Conservation (phyloP, 2,329 filamentous ascomycete species). For the Hypoxylon sp. region DNA sequence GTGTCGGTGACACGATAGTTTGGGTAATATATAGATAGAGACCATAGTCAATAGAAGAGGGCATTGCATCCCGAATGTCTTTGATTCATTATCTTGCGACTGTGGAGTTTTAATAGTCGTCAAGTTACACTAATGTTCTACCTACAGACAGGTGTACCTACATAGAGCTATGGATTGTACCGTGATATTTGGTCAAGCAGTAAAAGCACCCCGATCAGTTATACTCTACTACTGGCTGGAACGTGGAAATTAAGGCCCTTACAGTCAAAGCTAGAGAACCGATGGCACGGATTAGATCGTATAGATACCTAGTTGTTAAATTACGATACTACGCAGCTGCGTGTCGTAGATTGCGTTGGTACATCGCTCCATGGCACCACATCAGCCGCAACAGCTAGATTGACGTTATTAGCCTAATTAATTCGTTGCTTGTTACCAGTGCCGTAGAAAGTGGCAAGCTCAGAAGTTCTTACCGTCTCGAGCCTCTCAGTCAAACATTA, state of each 20-base stretch:
- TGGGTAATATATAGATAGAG: constrained; percentile 17
- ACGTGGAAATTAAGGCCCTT: background rate
- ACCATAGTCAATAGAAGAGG: constrained; percentile 10
- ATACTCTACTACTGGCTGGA: background rate
- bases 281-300: background rate
- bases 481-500: too few species aligned
- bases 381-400: background rate
- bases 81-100: background rate
- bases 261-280: constrained; percentile 6
- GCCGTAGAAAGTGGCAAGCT: background rate
- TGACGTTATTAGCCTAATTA: background rate
- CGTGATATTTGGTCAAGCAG: background rate
- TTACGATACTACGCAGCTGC: background rate
- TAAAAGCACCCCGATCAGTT: background rate
- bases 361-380: background rate
- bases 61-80: background rate
- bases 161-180: background rate
- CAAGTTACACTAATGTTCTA: background rate
- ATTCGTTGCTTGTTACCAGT: background rate
- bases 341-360: background rate
- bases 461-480: too few species aligned
- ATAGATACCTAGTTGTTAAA: background rate
- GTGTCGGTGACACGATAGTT: background rate
- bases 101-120: too few species aligned
- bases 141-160: background rate